These are phyloP conservation scores for Daldinia bambusicola DNA, from an alignment of 495 filamentous ascomycete genomes.

Conservation along the genomic window DNA sequence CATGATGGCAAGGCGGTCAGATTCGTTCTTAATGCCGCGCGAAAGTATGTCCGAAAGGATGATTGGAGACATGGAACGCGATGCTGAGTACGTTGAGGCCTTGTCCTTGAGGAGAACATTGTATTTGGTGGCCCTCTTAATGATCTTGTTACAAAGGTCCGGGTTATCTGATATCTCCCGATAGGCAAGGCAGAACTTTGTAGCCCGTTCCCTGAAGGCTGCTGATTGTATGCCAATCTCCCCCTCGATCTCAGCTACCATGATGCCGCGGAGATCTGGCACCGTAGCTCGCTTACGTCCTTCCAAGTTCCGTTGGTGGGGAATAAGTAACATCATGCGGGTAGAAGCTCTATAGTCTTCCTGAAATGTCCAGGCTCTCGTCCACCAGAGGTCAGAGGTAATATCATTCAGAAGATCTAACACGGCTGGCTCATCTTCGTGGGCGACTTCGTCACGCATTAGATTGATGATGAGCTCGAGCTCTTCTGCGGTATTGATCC, in stretches of 20 bases:
- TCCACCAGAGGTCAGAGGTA: slow-evolving; percentile 48
- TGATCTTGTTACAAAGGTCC: slow-evolving; percentile 40
- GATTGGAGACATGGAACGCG: slow-evolving; percentile 48
- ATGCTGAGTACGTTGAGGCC: slow-evolving; percentile 19
- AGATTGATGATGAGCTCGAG: slow-evolving; percentile 42
- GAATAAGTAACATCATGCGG: slow-evolving; percentile 47
- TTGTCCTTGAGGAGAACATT: slow-evolving; percentile 45
- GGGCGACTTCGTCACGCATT: slow-evolving; percentile 31
- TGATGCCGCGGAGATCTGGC: background rate
- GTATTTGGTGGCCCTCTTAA: slow-evolving; percentile 44
- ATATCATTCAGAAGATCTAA: slow-evolving; percentile 43
- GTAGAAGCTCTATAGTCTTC: slow-evolving; percentile 48
- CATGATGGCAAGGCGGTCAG: slow-evolving; percentile 46
- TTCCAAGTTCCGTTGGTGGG: slow-evolving; percentile 42
- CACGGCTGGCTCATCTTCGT: slow-evolving; percentile 38
- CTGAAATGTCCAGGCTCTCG: slow-evolving; percentile 50
- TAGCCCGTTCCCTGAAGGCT: slow-evolving; percentile 41
- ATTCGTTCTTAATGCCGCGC: slow-evolving; percentile 41
- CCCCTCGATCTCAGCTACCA: slow-evolving; percentile 44
- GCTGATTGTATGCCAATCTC: slow-evolving; percentile 49
- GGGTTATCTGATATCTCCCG: slow-evolving; percentile 28
- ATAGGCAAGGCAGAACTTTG: slow-evolving; percentile 46
- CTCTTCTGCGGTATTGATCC: slow-evolving; percentile 39
- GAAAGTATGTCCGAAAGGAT: slow-evolving; percentile 43
- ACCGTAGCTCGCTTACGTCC: slow-evolving; percentile 27